Evolutionary conservation across 495 filamentous ascomycete species (phyloP), one percentile per base, ranked within the genome.

Genomic region (Acidomyces sp.): DNA sequence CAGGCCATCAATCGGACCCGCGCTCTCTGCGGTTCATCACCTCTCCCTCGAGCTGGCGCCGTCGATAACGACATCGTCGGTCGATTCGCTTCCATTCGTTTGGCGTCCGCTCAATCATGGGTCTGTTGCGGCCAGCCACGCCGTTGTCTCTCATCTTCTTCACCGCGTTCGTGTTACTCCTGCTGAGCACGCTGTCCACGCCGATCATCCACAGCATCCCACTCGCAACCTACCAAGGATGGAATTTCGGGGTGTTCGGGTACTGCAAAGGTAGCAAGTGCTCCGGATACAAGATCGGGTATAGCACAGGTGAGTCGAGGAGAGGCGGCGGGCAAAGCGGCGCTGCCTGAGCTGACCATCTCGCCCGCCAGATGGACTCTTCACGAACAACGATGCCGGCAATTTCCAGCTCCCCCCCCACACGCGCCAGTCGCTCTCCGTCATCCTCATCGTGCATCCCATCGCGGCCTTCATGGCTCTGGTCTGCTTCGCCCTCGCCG

Each of bases 171-270:
- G 77, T 65, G 35, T 68, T 95, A 22, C 67, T 97, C 16, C 63
- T 95, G 3, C 66, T 97, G 16, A 82, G 85, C n/a, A 82, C 85
- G 26, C 61, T 97, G 16, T 93, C 86, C n/a, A 87, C 86, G 0
- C 90, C 90, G 9, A 83, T 97, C 48, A 76, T 97, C 55, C 79
- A 79, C 51, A 69, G 64, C 9, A 87, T 97, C 23, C 84, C 85
- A 1, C 67, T 97, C 6, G 86, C 80, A 13, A 78, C 72, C 10
- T 90, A 74, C 54, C 55, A 76, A 15, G 76, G 78, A 43, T 71
- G 83, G 48, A 75, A 80, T 39, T 93, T 94, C 62, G 90, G 90
- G 5, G 90, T 96, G 10, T 90, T 95, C 65, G 90, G 90, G 9
- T 93, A 76, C 52, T 97, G 90, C 62, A 66, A 76, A 37, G 59